Base-by-base conservation (phyloP, 2,329 filamentous ascomycete genomes). In the Arthrinium puccinioides region DNA sequence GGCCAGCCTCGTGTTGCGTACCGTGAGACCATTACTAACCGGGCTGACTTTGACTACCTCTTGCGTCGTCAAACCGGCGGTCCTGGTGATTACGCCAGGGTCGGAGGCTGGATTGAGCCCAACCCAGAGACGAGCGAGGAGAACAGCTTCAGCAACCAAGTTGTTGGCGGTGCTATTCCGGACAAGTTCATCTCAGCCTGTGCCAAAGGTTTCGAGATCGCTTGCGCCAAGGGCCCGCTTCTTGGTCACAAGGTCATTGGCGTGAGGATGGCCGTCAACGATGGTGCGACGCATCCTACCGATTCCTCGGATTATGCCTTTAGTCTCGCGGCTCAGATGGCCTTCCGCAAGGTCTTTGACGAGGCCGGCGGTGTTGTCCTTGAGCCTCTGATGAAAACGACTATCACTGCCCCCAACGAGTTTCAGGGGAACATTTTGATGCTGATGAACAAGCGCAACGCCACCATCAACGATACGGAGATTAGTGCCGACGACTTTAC, bases 241-340 rank as follows among this genome's bases (percentile, higher is more conserved):
- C 78, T 97, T 32, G 92, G 90, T 38, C 92, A 98, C 71, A 84
- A 79, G 59, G 90, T 98, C 31, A 82, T 98, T 26, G 92, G 90
- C 43, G 75, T 86, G 15, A 75, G 70, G 57, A 96, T 98, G 88
- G 76, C 95, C 39, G 76, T 98, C 64, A 94, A 92, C 62, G 92
- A 98, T 52, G 92, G 92, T 62, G 87, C 89, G 19, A 98, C 88
- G 9, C 92, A 98, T 72, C 87, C 94, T 59, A 97, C 92, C 21
- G 92, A 98, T 70, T 97, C 92, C 11, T 94, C 86, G 21, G 92
- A 98, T 75, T 86, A 89, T 72, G 81, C 92, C 10, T 98, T 98
- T 78, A 94, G 84, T 64, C 83, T 82, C 50, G 90, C 92, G 10
- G 94, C 92, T 3, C 87, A 95, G 62, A 86, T 95, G 70, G 92